phyloP scores from a whole-genome alignment of 2,329 filamentous ascomycete species.

The Metarhizium brunneum region DNA sequence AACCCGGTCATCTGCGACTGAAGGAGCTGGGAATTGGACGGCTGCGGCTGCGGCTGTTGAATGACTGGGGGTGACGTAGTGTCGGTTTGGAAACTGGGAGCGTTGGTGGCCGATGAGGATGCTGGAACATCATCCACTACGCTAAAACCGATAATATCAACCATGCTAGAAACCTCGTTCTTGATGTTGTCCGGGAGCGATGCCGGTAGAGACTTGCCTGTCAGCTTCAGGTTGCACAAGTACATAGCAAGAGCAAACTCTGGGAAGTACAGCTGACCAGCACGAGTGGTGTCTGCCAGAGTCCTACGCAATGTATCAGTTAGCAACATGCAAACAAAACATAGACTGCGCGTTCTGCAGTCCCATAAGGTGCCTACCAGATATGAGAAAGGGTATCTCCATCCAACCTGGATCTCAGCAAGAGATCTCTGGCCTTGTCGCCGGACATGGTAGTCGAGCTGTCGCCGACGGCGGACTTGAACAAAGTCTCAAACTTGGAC shows the following conservation, averaged over 20 bases:
- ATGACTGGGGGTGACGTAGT: conserved; percentile 42
- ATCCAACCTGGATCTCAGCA: conserved; percentile 79
- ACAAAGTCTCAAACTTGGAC: conserved; percentile 92
- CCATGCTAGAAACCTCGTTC: conserved; percentile 99
- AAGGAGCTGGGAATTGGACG: conserved; percentile 59
- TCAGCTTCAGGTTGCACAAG: conserved; percentile 87
- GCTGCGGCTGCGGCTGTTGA: conserved; percentile 64
- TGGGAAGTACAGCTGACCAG: conserved; percentile 90
- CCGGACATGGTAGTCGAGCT: conserved; percentile 79
- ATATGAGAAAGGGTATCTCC: conserved; percentile 86
- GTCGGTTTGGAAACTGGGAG: conserved; percentile 56
- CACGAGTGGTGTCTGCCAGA: conserved; percentile 89
- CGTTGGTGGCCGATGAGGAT: conserved; percentile 49
- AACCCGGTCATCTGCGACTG: conserved; percentile 62
- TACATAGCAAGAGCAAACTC: conserved; percentile 99
- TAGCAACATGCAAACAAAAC: conserved; percentile 4
- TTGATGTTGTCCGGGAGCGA: conserved; percentile 74
- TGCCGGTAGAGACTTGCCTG: conserved; percentile 70
- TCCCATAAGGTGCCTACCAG: conserved; percentile 48
- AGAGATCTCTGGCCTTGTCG: conserved; percentile 82
- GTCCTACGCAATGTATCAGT: conserved; percentile 46
- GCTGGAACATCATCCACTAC: conserved; percentile 62
- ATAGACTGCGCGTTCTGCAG: neutral
- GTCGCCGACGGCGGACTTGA: conserved; percentile 88
- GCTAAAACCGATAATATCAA: conserved; percentile 96